Evolutionary conservation across 1,139 yeast species (phyloP).

Genomic region (Lodderomyces metapsilosis): DNA sequence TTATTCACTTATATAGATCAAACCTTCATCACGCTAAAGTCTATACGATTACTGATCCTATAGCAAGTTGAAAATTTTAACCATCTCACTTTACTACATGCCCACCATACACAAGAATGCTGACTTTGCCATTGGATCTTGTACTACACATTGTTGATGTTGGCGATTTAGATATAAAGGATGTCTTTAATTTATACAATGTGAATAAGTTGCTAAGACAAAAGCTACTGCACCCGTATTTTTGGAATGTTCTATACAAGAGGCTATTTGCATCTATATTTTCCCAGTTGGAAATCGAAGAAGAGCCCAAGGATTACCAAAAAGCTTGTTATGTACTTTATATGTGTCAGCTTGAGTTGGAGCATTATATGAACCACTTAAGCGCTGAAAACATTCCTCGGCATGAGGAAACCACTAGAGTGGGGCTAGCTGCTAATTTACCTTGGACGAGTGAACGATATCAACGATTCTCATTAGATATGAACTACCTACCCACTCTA

Average conservation of each 20-base stretch:
- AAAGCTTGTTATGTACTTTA: not conserved
- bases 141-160: conserved; percentile 12
- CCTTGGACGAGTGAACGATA: not conserved
- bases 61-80: too few relatives aligned
- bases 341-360: conserved; percentile 1
- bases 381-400: too few relatives aligned
- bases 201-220: conserved; percentile 13
- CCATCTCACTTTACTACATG: not conserved
- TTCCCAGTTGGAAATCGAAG: conserved; percentile 5
- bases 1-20: too few relatives aligned
- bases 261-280: conserved; percentile 1
- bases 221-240: conserved; percentile 11
- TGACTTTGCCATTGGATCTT: conserved; percentile 14
- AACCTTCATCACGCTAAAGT: too few relatives aligned
- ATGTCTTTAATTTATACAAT: conserved; percentile 20
- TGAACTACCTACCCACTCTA: conserved; percentile 1
- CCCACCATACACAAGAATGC: conserved; percentile 5
- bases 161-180: conserved; percentile 20
- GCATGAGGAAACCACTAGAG: not conserved
- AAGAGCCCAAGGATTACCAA: not conserved
- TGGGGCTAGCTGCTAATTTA: not conserved
- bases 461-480: not conserved
- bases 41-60: too few relatives aligned
- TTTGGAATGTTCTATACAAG: conserved; percentile 14
- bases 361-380: not conserved